These are phyloP conservation scores for Microsporum audouinii DNA, from an alignment of 2,329 filamentous ascomycete species.

Conservation along the genomic window DNA sequence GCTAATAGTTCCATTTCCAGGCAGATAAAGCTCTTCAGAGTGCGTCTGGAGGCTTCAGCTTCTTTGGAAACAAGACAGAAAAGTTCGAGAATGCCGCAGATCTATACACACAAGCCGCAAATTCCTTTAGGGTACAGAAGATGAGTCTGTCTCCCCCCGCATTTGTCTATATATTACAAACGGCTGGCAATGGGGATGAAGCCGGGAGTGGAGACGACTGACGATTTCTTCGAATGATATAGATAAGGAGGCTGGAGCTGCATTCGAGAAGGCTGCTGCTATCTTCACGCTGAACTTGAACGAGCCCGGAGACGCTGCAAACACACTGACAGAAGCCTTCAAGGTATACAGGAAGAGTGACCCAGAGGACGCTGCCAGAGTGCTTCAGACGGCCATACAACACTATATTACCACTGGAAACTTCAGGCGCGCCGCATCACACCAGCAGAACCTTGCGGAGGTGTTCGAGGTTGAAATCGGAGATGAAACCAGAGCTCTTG, in stretches of 20 bases:
- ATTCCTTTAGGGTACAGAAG: slow-evolving; percentile 81
- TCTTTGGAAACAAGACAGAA: slow-evolving; percentile 77
- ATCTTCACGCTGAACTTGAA: slow-evolving; percentile 73
- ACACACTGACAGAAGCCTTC: slow-evolving; percentile 79
- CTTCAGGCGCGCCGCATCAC: slow-evolving; percentile 76
- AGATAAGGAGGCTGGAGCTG: slow-evolving; percentile 77
- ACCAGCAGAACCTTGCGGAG: slow-evolving; percentile 82
- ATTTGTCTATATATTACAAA: neutral
- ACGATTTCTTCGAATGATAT: neutral
- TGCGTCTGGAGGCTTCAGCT: slow-evolving; percentile 70
- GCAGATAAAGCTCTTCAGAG: slow-evolving; percentile 72
- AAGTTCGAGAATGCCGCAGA: slow-evolving; percentile 87
- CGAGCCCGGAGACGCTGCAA: slow-evolving; percentile 85
- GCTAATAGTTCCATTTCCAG: slow-evolving; percentile 38
- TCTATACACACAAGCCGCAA: slow-evolving; percentile 75
- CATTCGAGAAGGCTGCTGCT: slow-evolving; percentile 75
- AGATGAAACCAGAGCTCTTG: slow-evolving; percentile 65
- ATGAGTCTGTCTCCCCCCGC: slow-evolving; percentile 47
- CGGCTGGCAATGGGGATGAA: neutral
- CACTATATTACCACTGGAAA: slow-evolving; percentile 86
- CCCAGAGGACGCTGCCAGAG: slow-evolving; percentile 70
- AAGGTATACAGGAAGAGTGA: slow-evolving; percentile 84
- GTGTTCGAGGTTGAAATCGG: slow-evolving; percentile 71
- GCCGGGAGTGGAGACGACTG: neutral
- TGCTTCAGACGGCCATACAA: slow-evolving; percentile 65